Percentiles rank a stretch among this genome's conserved stretches.
Evolutionary conservation across 495 filamentous ascomycete genomes (phyloP).

Genomic region (Sordaria brevicollis): DNA sequence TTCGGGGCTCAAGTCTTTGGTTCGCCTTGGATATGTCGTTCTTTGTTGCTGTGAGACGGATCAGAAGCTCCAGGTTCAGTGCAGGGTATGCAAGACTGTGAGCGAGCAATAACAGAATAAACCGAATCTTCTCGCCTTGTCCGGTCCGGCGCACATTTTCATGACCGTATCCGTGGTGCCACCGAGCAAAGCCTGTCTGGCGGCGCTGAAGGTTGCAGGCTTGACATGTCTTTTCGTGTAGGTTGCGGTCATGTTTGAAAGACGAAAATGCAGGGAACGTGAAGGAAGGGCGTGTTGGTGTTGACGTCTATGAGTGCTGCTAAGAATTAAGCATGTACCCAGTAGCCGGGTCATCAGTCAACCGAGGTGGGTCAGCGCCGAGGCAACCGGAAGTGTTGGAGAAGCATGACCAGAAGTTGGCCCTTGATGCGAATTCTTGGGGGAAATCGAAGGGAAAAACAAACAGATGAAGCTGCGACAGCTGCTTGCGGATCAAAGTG

Average conservation of each 20-base stretch:
- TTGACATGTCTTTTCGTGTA: neutral
- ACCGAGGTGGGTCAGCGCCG: neutral
- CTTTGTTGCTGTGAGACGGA: neutral
- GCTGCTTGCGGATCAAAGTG: neutral
- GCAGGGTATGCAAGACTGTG: neutral
- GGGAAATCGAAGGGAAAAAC: neutral
- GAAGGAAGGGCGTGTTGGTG: no score
- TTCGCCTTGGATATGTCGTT: neutral
- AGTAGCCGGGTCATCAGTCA: neutral
- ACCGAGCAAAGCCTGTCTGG: neutral
- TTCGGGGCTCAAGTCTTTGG: neutral
- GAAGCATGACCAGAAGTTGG: neutral
- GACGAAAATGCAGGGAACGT: no score
- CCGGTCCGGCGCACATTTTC: neutral
- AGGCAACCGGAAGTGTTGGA: neutral
- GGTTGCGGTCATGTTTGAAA: neutral
- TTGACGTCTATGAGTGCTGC: neutral
- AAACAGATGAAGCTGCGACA: neutral
- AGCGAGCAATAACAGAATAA: neutral
- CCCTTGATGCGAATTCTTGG: neutral
- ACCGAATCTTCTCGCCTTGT: neutral
- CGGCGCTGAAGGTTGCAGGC: neutral
- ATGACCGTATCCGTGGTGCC: neutral
- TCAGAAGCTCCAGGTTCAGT: neutral
- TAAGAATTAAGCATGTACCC: neutral